phyloP scores from a whole-genome alignment of 345 rosid species.

The Citrus reticulata region DNA sequence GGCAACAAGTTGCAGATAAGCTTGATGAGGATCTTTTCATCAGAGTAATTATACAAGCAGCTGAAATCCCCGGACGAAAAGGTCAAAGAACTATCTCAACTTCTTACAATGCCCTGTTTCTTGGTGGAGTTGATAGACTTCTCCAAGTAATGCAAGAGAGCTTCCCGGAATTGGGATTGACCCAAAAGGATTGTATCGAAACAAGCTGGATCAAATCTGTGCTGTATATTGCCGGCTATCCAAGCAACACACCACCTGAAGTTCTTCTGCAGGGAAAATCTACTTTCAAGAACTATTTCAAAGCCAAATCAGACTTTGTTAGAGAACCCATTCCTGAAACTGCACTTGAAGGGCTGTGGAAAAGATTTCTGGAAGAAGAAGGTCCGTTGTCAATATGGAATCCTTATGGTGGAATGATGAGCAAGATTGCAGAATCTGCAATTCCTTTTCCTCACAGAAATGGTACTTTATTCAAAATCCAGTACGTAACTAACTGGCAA shows the following conservation, averaged over 20 bases:
- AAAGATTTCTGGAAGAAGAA: constrained; percentile 49
- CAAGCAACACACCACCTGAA: constrained; percentile 36
- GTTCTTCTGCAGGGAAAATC: constrained; percentile 58
- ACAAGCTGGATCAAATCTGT: constrained; percentile 28
- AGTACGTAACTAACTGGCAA: constrained; percentile 24
- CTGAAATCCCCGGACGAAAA: neutral
- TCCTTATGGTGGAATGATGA: constrained; percentile 52
- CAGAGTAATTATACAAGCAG: constrained; percentile 15
- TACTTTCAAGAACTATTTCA: constrained; percentile 47
- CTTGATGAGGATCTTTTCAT: constrained; percentile 32
- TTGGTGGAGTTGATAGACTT: constrained; percentile 15
- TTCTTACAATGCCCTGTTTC: constrained; percentile 20
- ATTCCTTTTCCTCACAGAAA: constrained; percentile 40
- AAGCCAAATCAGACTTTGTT: constrained; percentile 66
- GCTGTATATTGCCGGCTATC: constrained; percentile 51
- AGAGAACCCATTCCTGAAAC: constrained; percentile 28
- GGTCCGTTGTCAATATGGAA: constrained; percentile 36
- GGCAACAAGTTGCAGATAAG: constrained; percentile 35
- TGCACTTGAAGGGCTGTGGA: constrained; percentile 49
- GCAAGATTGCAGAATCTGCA: constrained; percentile 23
- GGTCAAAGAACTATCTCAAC: constrained; percentile 15
- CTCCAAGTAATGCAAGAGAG: constrained; percentile 16
- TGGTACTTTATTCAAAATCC: constrained; percentile 29
- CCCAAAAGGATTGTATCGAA: constrained; percentile 15
- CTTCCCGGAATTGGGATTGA: constrained; percentile 29